Evolutionary conservation across 257 asterid species (phyloP), one percentile per base, ranked within the genome.

Genomic region (Anisodus acutangulus): DNA sequence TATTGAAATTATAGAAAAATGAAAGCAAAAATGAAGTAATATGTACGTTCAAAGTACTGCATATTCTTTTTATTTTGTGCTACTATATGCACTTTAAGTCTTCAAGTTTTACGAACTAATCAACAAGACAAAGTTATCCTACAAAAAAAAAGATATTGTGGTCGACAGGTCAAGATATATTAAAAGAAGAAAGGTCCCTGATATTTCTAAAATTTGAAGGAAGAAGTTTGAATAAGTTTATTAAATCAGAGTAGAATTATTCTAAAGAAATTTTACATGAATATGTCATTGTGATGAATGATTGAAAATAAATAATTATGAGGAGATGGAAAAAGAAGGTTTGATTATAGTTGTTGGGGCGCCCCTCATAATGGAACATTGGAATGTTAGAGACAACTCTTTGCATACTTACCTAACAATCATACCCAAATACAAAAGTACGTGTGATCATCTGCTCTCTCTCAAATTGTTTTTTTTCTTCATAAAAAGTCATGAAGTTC

Each of bases 351-450:
- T 41, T 0, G 26, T 22, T 22, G 26, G 26, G 45, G 45, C 45
- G 45, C 45, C 2, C 45, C 89, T 78, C 81, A 88, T 85, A 71
- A 84, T 85, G 79, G 86, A 67, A 80, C 57, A 17, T 55, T 15
- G 62, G 67, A 39, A 57, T 41, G 53, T 47, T 19, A 22, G 71
- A 67, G 80, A 71, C 83, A 22, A 37, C 45, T 39, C 31, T 70
- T 67, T 71, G 47, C 60, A 88, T 67, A 76, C 87, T 78, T 15
- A 82, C 84, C 84, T 80, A 84, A 83, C 59, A 15, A n/a, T 74
- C 83, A 11, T 47, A 12, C 19, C 43, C 60, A 60, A 15, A 60
- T 39, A 43, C 39, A 80, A 37, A 72, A 72, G 41, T 45, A 47
- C 41, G 80, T 47, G 58, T 67, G 49, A 22, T 47, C 41, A 19